phyloP scores from a whole-genome alignment of 2,329 filamentous ascomycete species.

The Capronia coronata region DNA sequence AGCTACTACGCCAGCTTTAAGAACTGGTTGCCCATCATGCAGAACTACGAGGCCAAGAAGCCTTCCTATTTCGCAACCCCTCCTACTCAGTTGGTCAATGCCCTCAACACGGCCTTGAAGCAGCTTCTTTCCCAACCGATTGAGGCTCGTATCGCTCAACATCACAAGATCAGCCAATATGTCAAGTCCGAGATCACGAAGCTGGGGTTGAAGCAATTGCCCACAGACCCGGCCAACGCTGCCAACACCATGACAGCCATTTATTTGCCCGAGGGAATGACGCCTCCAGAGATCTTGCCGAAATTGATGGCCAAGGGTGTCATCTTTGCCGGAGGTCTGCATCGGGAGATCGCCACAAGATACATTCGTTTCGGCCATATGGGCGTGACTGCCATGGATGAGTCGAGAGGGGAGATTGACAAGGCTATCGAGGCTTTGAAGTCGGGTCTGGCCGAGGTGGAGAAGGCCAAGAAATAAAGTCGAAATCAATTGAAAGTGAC shows the following conservation, averaged over 20 bases:
- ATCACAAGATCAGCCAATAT: constrained; percentile 71
- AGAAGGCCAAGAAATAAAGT: constrained; percentile 48
- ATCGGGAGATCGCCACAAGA: constrained; percentile 88
- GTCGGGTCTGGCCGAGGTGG: constrained; percentile 66
- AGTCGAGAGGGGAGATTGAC: constrained; percentile 72
- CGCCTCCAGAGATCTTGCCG: constrained; percentile 75
- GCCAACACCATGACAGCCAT: constrained; percentile 98
- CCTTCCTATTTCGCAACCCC: constrained; percentile 97
- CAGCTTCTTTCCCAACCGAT: constrained; percentile 80
- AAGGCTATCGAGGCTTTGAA: constrained; percentile 73
- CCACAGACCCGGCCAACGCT: constrained; percentile 78
- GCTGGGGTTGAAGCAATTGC: constrained; percentile 81
- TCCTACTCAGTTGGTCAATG: constrained; percentile 86
- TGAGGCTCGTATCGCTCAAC: constrained; percentile 72
- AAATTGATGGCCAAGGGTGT: constrained; percentile 80
- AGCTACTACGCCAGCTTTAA: constrained; percentile 95
- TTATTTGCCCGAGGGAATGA: constrained; percentile 79
- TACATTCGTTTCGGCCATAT: constrained; percentile 97
- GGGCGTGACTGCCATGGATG: constrained; percentile 85
- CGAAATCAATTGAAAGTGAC: too few relatives aligned
- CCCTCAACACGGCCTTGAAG: constrained; percentile 78
- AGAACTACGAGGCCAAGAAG: constrained; percentile 98
- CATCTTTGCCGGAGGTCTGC: constrained; percentile 88
- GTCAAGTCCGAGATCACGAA: constrained; percentile 77
- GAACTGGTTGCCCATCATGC: constrained; percentile 98